Evolutionary conservation across 768 basidiomycete genomes (phyloP).

Genomic region (Boletus sp.): DNA sequence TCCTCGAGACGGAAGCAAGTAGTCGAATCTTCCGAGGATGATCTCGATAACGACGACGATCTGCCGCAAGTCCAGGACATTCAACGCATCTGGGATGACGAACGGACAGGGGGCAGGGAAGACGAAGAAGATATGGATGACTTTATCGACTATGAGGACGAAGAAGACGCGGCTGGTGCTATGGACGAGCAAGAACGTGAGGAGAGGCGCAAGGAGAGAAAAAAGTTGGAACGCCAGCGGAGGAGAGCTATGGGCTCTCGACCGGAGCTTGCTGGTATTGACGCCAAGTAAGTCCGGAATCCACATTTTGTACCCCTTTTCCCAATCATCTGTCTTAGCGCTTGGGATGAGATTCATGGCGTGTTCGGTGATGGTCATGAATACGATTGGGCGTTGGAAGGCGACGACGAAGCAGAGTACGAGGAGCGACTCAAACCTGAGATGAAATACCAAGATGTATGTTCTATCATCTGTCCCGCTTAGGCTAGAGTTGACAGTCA

Average conservation of each 20-base stretch:
- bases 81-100: constrained; percentile 79
- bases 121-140: constrained; percentile 68
- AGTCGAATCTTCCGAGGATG: constrained; percentile 76
- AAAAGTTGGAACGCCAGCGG: constrained; percentile 59
- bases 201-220: constrained; percentile 64
- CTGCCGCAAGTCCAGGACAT: constrained; percentile 55
- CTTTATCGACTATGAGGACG: constrained; percentile 77
- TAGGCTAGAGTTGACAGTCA: constrained; percentile 1
- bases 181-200: constrained; percentile 77
- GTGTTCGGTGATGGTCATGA: constrained; percentile 97
- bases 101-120: constrained; percentile 44
- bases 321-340: constrained; percentile 44
- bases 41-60: constrained; percentile 54
- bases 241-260: constrained; percentile 62
- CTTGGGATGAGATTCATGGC: constrained; percentile 94
- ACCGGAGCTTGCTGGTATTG: constrained; percentile 74
- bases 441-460: constrained; percentile 82
- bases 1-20: constrained; percentile 57
- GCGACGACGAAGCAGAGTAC: constrained; percentile 59
- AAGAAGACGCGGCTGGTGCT: constrained; percentile 75
- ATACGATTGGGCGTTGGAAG: constrained; percentile 90
- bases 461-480: constrained; percentile 14
- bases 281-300: constrained; percentile 62
- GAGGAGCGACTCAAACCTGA: constrained; percentile 58
- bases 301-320: neutral